Base-by-base conservation (phyloP, 768 basidiomycete species). In the Podaxis pistillaris region DNA sequence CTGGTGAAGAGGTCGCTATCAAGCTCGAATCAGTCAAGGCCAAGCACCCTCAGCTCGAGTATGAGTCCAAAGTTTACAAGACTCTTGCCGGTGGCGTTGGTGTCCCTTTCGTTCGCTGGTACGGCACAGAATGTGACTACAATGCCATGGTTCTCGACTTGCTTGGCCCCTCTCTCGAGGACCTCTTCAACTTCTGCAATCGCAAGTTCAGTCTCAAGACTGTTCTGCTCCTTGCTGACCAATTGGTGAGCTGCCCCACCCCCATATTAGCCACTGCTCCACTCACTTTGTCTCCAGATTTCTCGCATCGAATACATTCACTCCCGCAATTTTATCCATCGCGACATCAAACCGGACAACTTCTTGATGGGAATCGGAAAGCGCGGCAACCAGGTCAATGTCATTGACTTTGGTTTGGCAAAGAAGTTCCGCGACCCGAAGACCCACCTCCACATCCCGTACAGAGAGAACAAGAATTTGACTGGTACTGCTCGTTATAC, bases 361-460 rank as follows among this genome's bases (percentile, higher is more conserved):
- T 99, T 99, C 82, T 78, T 99, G 73, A 99, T 99, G 96, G 96
- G 96, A 50, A 98, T 98, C 68, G 97, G 97, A 69, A 98, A 98
- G 82, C 95, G 97, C 68, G 96, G 97, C 66, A 99, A 98, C 74
- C 97, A 99, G 77, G 97, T 99, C 80, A 99, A 99, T 70, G 93
- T 98, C 68, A 93, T 96, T 73, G 95, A 97, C 73, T 97, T 97
- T 60, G 94, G 97, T 81, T 86, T 99, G 52, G 97, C 97, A 30
- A 99, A 98, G 86, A 99, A 99, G 83, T 99, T 96, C 86, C 88
- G 97, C 65, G 97, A 99, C 80, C 96, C 97, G 33, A 98, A 98
- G 88, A 99, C 97, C 63, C 97, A 98, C 74, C 87, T 99, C 41
- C 97, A 99, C 76, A 99, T 99, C 68, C 97, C 97, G 8, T 99